Base-by-base conservation (phyloP, 2,329 filamentous ascomycete species). In the Herpotrichia juniperi region DNA sequence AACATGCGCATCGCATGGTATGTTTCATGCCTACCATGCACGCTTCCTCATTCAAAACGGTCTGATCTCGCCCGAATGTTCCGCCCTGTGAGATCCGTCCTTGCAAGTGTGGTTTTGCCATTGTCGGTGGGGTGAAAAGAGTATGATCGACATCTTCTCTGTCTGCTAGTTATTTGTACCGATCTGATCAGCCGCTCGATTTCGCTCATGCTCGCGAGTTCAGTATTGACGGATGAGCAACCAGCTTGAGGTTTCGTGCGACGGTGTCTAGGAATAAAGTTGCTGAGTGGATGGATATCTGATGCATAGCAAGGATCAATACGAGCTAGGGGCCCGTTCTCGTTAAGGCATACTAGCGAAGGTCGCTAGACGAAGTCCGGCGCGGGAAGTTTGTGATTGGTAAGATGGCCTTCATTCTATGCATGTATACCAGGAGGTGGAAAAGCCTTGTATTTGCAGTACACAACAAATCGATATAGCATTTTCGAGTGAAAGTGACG, bases 371-470 rank as follows among this genome's bases (percentile, higher is more conserved):
- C 51, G 50, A 46, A 48, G 25, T 46, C 44, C 50, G 32, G 21
- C 9, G 25, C 39, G 47, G 32, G 47, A 4, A 24, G 10, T 53
- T 30, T 51, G 24, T 54, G 48, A 54, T 57, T 57, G 54, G 54
- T 24, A 22, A 12, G 25, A 22, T 9, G 26, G 25, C 35, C 22
- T 48, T 48, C 46, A 48, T 45, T 48, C 12, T 17, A 9, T 28
- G 5, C 2, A 8, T 22, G 19, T 6, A 39, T n/a, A 16, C 17
- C 17, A 37, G n/a, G n/a, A n/a, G n/a, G n/a, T 37, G 31, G 11
- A 12, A n/a, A 37, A 19, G 34, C 34, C 16, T 25, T 42, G 16
- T 31, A 25, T 30, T 30, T 31, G 40, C 40, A 19, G 12, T 43
- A 19, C 19, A 43, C 37, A n/a, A 40, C 16, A 24, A 24, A 8